Evolutionary conservation across 2,329 filamentous ascomycete species (phyloP).

Genomic region (Ascochyta clinopodiicola): DNA sequence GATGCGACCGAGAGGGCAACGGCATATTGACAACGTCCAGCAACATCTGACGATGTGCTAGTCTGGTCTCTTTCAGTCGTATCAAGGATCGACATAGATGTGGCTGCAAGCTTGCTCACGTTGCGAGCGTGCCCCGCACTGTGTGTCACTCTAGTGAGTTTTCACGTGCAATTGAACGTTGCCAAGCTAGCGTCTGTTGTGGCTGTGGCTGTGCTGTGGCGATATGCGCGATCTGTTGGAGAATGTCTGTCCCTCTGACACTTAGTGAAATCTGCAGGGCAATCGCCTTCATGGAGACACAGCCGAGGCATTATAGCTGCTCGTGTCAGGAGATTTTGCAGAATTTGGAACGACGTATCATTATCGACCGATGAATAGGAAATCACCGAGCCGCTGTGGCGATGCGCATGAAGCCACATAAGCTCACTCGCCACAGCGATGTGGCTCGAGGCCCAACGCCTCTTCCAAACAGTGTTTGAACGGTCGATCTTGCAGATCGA

Average conservation of each 20-base stretch:
- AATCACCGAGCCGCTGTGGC: constrained; percentile 20
- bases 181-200: background rate
- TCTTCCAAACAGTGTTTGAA: background rate
- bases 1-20: background rate
- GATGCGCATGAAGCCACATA: constrained; percentile 1
- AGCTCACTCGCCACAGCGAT: constrained; percentile 16
- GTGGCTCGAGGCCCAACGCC: background rate
- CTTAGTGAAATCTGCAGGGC: background rate
- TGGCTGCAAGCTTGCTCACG: constrained; percentile 4
- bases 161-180: background rate
- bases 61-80: background rate
- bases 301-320: background rate
- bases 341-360: background rate
- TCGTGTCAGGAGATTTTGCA: background rate
- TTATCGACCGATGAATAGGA: background rate
- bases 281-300: background rate
- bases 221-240: background rate
- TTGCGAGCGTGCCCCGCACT: constrained; percentile 1
- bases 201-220: constrained; percentile 13
- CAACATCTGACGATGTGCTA: constrained; percentile 1
- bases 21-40: background rate
- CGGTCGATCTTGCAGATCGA: constrained; percentile 12
- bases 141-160: background rate
- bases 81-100: constrained; percentile 4
- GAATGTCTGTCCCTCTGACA: background rate